A percentile compares a stretch with the other conserved stretches of the same genome.
These are phyloP conservation scores for Blastocystis sp. DNA, from an alignment of 352 stramenopile genomes.

Conservation along the genomic window DNA sequence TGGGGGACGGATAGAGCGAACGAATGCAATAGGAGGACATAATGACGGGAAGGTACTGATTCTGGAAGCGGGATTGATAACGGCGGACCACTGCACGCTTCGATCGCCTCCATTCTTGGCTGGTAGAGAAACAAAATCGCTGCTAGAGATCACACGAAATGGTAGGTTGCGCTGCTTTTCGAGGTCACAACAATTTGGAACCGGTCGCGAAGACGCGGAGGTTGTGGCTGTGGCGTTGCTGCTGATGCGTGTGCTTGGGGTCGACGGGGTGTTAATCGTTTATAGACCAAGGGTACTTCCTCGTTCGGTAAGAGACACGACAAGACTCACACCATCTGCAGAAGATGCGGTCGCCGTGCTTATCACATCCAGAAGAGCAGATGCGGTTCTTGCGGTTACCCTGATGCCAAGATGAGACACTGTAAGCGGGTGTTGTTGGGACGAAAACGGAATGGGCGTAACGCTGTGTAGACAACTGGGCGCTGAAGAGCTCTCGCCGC, in stretches of 20 bases:
- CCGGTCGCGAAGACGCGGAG: no score
- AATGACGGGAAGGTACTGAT: background rate
- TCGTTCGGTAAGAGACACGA: constrained; percentile 99
- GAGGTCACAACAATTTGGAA: no score
- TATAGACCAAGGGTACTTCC: constrained; percentile 98
- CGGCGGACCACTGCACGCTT: background rate
- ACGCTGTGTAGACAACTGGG: constrained; percentile 77
- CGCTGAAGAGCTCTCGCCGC: constrained; percentile 92
- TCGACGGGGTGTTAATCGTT: background rate
- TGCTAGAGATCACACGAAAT: background rate
- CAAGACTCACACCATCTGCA: constrained; percentile 99
- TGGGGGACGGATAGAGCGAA: background rate
- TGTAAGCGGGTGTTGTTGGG: constrained; percentile 75
- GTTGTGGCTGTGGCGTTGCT: no score
- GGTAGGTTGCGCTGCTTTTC: background rate
- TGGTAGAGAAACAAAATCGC: background rate
- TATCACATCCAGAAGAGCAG: constrained; percentile 99
- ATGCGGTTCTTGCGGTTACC: constrained; percentile 97
- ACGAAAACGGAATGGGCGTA: background rate
- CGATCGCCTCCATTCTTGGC: background rate
- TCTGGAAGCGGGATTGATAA: background rate
- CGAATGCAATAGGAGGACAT: background rate
- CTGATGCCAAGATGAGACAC: constrained; percentile 92
- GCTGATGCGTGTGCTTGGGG: background rate
- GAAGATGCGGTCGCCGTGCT: constrained; percentile 93